Evolutionary conservation across 306 rosid genomes (phyloP), one percentile per base, ranked within the genome.

Genomic region (Pterocarpus macrocarpus): DNA sequence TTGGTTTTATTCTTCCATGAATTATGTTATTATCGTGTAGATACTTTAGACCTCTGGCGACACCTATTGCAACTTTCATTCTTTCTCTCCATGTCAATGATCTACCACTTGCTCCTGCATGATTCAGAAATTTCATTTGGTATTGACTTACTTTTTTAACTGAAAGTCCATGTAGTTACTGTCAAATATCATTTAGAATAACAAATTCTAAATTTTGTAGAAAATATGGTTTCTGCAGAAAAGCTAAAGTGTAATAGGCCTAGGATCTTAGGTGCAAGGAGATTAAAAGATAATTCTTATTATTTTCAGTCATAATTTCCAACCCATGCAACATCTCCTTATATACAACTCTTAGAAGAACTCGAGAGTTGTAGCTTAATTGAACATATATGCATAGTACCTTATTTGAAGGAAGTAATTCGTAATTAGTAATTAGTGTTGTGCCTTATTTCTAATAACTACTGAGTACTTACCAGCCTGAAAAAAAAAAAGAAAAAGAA

Each of bases 1-100:
- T 91, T 47, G 98, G 94, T 72, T 91, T 91, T 71, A 94, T 81
- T 63, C 85, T 90, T 88, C 95, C 91, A 79, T 94, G 98, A 82
- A 88, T 83, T 69, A 92, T 89, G 70, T 85, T 84, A 79, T 88
- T 92, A 32, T 81, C 82, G 69, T 94, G 98, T 38, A 94, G 88
- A 83, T 88, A 88, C 33, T 85, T 87, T 64, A 94, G 73, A 53
- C 97, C 98, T 79, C 79, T 90, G 32, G 90, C 90, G 15, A 87
- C 82, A 71, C 97, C 97, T 53, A 77, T 71, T n/a, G 97, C 97
- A 61, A 94, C 79, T 81, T 90, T 90, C 90, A 90, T 79, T 86
- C 94, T 94, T 82, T 83, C 87, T 67, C 83, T 81, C 98, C 98
- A 94, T 63, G 86, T 86, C 44, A 94, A 85, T 69, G 89, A 85